Evolutionary conservation across 306 rosid species (phyloP).

Genomic region (Lupinus albus): DNA sequence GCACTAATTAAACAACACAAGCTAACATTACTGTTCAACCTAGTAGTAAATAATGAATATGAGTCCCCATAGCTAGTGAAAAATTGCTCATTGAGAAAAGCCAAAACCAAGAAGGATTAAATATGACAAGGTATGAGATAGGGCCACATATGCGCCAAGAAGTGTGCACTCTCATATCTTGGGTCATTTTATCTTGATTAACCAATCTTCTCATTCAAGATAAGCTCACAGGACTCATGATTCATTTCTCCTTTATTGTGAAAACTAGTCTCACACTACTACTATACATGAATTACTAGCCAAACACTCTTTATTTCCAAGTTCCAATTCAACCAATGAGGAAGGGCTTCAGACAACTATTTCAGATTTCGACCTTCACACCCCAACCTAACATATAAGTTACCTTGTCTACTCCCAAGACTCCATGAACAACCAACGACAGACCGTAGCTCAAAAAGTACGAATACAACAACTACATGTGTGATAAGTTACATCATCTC

Average conservation of each 20-base stretch:
- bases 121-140: slow-evolving; percentile 42
- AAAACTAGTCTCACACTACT: slow-evolving; percentile 33
- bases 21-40: slow-evolving; percentile 6
- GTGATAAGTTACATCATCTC: background rate
- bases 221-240: slow-evolving; percentile 41
- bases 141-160: slow-evolving; percentile 51
- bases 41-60: slow-evolving; percentile 14
- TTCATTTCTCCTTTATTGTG: slow-evolving; percentile 45
- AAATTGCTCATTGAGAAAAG: slow-evolving; percentile 37
- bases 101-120: slow-evolving; percentile 39
- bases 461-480: slow-evolving; percentile 27
- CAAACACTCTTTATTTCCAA: slow-evolving; percentile 38
- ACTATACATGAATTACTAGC: slow-evolving; percentile 34
- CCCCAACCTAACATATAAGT: background rate
- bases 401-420: slow-evolving; percentile 45
- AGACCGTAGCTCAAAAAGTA: slow-evolving; percentile 24
- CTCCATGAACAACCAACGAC: slow-evolving; percentile 14
- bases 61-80: slow-evolving; percentile 41
- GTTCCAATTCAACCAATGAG: slow-evolving; percentile 42
- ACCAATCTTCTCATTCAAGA: slow-evolving; percentile 43
- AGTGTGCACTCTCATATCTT: slow-evolving; percentile 41
- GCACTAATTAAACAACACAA: background rate
- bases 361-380: background rate
- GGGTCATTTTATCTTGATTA: slow-evolving; percentile 37
- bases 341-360: slow-evolving; percentile 29